Percentiles rank a stretch among this genome's conserved stretches.
phyloP scores from a whole-genome alignment of 2,329 filamentous ascomycete genomes.

The Remersonia thermophila region DNA sequence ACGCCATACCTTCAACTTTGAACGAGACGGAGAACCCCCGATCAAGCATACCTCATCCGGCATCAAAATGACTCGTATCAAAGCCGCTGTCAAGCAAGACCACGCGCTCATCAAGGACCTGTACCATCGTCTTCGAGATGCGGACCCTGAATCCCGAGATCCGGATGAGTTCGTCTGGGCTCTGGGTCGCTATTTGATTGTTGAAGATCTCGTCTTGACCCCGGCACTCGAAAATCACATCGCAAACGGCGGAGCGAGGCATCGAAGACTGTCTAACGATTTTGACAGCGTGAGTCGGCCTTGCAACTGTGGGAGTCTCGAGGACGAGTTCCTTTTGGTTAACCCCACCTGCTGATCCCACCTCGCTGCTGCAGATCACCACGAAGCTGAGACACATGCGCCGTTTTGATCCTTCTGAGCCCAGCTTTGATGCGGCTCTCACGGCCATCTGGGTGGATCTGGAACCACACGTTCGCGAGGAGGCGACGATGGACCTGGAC shows the following conservation, averaged over 20 bases:
- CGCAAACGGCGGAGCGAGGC: constrained; percentile 10
- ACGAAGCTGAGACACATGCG: constrained; percentile 15
- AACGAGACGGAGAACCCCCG: no score
- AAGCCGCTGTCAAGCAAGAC: constrained; percentile 14
- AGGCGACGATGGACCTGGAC: constrained; percentile 11
- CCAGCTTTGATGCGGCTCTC: constrained; percentile 14
- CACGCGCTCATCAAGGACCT: constrained; percentile 11
- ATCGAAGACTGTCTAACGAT: constrained; percentile 14
- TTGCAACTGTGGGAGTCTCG: neutral
- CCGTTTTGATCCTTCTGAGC: constrained; percentile 9
- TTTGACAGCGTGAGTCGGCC: constrained; percentile 12
- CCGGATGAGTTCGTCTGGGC: constrained; percentile 15
- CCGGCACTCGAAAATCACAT: constrained; percentile 15
- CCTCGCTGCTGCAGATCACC: constrained; percentile 12
- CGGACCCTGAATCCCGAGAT: constrained; percentile 12
- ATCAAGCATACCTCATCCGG: no score
- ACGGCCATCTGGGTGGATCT: constrained; percentile 17
- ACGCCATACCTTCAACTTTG: no score
- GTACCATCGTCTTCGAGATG: constrained; percentile 8
- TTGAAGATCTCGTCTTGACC: constrained; percentile 16
- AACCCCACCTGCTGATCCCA: neutral
- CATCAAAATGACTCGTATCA: constrained; percentile 14
- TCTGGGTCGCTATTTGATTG: constrained; percentile 14
- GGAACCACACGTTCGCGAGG: constrained; percentile 16
- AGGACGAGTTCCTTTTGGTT: neutral